phyloP scores from a whole-genome alignment of 1,139 yeast genomes.

The Hyphopichia fennica region DNA sequence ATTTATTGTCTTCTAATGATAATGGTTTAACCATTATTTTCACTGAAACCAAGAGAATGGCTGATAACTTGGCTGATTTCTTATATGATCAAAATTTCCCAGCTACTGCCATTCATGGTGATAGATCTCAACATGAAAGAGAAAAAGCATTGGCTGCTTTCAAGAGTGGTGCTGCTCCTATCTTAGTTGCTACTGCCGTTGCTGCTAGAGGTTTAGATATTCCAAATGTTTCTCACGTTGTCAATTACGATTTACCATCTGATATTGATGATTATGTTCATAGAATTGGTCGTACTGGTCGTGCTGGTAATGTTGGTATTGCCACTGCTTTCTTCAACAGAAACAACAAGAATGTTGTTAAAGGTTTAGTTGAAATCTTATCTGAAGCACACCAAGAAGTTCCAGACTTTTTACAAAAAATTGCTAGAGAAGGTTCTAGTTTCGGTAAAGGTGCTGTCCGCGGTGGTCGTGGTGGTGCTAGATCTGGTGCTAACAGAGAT shows the following conservation, averaged over 20 bases:
- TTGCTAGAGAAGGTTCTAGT: slow-evolving; percentile 74
- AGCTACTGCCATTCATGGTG: slow-evolving; percentile 98
- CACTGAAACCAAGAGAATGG: slow-evolving; percentile 98
- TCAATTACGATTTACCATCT: slow-evolving; percentile 94
- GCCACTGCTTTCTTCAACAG: slow-evolving; percentile 99
- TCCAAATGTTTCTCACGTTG: slow-evolving; percentile 97
- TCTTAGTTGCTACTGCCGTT: slow-evolving; percentile 96
- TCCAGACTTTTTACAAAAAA: slow-evolving; percentile 80
- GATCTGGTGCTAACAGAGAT: slow-evolving; percentile 55
- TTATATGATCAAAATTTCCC: slow-evolving; percentile 87
- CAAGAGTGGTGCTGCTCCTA: slow-evolving; percentile 84
- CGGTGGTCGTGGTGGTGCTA: slow-evolving; percentile 52
- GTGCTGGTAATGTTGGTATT: slow-evolving; percentile 99
- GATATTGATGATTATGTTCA: slow-evolving; percentile 98
- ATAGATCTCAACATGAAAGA: slow-evolving; percentile 96
- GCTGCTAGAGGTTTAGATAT: slow-evolving; percentile 99
- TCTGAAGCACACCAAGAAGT: slow-evolving; percentile 97
- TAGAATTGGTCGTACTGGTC: slow-evolving; percentile 99
- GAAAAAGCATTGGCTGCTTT: slow-evolving; percentile 93
- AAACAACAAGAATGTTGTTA: slow-evolving; percentile 85
- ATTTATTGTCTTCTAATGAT: slow-evolving; percentile 74
- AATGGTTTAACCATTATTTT: slow-evolving; percentile 89
- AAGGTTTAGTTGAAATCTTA: slow-evolving; percentile 84
- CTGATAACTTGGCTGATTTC: slow-evolving; percentile 92
- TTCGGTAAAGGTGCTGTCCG: slow-evolving; percentile 41